Evolutionary conservation across 352 stramenopile species (phyloP).

Genomic region (Phytophthora parvispora): DNA sequence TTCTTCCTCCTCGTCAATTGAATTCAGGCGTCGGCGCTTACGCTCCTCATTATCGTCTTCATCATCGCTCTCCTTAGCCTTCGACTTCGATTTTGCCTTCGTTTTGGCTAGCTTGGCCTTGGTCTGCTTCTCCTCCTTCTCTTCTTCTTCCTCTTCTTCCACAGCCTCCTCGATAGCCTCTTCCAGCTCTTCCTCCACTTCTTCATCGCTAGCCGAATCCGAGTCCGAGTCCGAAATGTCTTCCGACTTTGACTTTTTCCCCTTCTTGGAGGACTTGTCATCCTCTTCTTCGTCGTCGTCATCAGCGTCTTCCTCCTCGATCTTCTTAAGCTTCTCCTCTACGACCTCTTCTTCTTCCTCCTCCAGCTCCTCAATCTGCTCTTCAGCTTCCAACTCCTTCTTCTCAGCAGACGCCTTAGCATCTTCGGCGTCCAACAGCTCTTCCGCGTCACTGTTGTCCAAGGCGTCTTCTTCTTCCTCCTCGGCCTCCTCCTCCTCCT

Average conservation of each 20-base stretch:
- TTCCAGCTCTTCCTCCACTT: not conserved
- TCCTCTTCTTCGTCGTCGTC: conserved; percentile 10
- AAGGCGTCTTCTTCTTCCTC: conserved; percentile 35
- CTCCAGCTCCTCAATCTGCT: conserved; percentile 22
- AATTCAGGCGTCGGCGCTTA: conserved; percentile 24
- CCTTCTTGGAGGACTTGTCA: not conserved
- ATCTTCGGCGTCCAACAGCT: conserved; percentile 24
- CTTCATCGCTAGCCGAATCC: not conserved
- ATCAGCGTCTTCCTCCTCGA: conserved; percentile 16
- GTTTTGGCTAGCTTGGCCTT: conserved; percentile 9
- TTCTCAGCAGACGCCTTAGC: conserved; percentile 28
- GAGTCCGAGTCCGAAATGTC: not conserved
- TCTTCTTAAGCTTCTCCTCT: conserved; percentile 29
- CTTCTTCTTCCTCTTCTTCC: conserved; percentile 10
- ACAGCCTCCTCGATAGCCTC: not conserved
- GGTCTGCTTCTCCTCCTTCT: conserved; percentile 13
- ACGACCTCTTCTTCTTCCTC: conserved; percentile 28
- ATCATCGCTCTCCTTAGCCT: not conserved
- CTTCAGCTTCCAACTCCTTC: conserved; percentile 30
- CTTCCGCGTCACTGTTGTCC: conserved; percentile 26
- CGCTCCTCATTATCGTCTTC: not conserved
- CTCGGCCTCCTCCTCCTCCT: conserved; percentile 35
- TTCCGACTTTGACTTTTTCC: not conserved
- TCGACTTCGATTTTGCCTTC: conserved; percentile 14
- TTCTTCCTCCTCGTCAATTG: conserved; percentile 23